Base-by-base conservation (phyloP, 148 eudicot species). In the Arbutus unedo region DNA sequence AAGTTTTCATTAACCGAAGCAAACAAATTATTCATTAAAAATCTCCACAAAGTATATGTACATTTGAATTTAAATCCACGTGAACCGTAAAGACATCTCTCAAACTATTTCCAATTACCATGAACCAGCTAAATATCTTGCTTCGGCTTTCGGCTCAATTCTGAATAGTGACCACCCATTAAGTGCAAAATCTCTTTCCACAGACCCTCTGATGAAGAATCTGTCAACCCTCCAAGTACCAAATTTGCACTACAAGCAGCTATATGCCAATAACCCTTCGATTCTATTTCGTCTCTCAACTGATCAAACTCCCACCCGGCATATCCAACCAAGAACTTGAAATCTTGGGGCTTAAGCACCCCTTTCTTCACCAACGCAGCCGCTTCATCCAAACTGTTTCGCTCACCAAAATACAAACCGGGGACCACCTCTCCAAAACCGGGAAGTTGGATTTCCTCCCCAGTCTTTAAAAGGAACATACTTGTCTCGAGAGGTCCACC, bases 301-400 rank as follows among this genome's bases (percentile, higher is more conserved):
- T 96, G 99, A 88, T 94, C 99, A 31, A 88, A 83, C 85, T 93
- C 93, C 99, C 99, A 96, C 81, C 99, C 99, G 0, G 98, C 96
- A 86, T 94, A 96, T 57, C 99, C 99, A 51, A 92, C 89, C 87
- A 93, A 96, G 89, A 96, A 96, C 76, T 91, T 90, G 76, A 96
- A 93, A 85, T 96, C 97, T 47, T 89, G 93, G n/a, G 99, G 91
- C 87, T 88, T 88, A 19, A 94, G 87, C 76, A 91, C 88, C 60
- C 97, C 99, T 48, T 90, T 93, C 84, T 94, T 90, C 51, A 94
- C 93, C 83, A 94, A 76, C n/a, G 53, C 84, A 79, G 93, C 89
- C 74, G 97, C 98, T 82, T 90, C 93, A 54, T 93, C 93, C 91
- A 96, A 89, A 56, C 92, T 89, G 85, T 96, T 93, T 38, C 93